These are phyloP conservation scores for Panellus pusillus DNA, from an alignment of 768 basidiomycete species.

Conservation along the genomic window DNA sequence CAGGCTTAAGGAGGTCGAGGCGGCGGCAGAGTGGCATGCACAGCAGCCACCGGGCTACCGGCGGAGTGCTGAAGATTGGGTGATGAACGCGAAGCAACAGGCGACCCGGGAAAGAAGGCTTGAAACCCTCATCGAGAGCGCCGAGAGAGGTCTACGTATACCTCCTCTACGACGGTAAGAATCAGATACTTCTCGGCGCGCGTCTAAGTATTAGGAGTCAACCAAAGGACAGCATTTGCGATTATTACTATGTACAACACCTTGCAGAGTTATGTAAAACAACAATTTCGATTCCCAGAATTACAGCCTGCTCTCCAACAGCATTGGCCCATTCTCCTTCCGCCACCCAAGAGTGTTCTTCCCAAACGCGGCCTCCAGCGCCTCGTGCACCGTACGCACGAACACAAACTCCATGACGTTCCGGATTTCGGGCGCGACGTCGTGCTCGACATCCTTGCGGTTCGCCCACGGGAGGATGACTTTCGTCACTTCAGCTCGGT, in stretches of 20 bases:
- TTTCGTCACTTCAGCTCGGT: conserved; percentile 80
- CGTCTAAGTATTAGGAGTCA: too few species aligned
- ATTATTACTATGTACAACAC: too few species aligned
- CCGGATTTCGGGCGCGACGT: conserved; percentile 71
- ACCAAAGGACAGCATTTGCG: too few species aligned
- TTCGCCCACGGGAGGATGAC: conserved; percentile 86
- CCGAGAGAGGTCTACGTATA: conserved; percentile 3
- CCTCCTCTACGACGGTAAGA: conserved; percentile 4
- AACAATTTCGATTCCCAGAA: too few species aligned
- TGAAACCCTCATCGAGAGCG: conserved; percentile 5
- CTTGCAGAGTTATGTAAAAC: neutral
- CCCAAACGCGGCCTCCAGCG: conserved; percentile 82
- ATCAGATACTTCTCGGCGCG: too few species aligned
- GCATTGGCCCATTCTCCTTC: conserved; percentile 44
- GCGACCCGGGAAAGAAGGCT: conserved; percentile 9
- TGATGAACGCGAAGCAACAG: conserved; percentile 13
- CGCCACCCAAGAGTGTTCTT: conserved; percentile 67
- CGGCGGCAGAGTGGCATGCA: neutral
- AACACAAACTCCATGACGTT: conserved; percentile 81
- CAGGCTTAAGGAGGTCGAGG: neutral
- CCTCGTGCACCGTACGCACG: conserved; percentile 77
- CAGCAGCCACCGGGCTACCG: conserved; percentile 6
- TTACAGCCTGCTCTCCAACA: conserved; percentile 57
- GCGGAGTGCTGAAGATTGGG: conserved; percentile 8
- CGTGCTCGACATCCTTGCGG: conserved; percentile 84